A percentile compares a stretch with the other conserved stretches of the same genome.
Evolutionary conservation across 2,329 filamentous ascomycete species (phyloP).

Genomic region (Myriosclerotinia duriaeana): DNA sequence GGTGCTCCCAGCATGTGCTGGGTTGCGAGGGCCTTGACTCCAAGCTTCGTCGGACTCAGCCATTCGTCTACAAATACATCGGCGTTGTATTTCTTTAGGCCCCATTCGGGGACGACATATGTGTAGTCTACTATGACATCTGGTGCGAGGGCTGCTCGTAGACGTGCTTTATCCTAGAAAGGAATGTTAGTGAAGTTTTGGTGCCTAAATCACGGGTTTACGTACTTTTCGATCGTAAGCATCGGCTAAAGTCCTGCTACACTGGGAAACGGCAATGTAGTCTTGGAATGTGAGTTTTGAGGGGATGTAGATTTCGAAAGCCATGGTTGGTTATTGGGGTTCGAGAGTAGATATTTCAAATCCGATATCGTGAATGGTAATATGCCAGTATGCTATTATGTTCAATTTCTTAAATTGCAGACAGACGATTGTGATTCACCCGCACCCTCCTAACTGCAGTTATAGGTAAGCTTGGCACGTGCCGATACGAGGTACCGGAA

Average conservation of each 20-base stretch:
- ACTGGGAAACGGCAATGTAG: conserved; percentile 34
- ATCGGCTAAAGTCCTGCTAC: conserved; percentile 33
- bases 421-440: background rate
- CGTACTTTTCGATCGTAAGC: conserved; percentile 36
- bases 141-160: conserved; percentile 24
- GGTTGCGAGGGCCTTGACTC: conserved; percentile 28
- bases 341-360: background rate
- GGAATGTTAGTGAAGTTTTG: background rate
- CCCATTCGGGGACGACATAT: conserved; percentile 28
- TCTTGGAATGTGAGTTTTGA: conserved; percentile 34
- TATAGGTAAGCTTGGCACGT: background rate
- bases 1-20: conserved; percentile 36
- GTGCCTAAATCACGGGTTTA: background rate
- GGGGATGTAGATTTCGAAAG: conserved; percentile 35
- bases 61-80: conserved; percentile 28
- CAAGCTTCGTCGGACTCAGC: conserved; percentile 28
- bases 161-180: background rate
- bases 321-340: conserved; percentile 26
- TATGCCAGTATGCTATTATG: background rate
- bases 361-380: background rate
- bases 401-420: background rate
- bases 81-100: conserved; percentile 26
- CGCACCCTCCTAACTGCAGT: background rate
- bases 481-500: conserved; percentile 8
- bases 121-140: conserved; percentile 31